Evolutionary conservation across 2,329 filamentous ascomycete genomes (phyloP), one percentile per base, ranked within the genome.

Genomic region (Septoria linicola): DNA sequence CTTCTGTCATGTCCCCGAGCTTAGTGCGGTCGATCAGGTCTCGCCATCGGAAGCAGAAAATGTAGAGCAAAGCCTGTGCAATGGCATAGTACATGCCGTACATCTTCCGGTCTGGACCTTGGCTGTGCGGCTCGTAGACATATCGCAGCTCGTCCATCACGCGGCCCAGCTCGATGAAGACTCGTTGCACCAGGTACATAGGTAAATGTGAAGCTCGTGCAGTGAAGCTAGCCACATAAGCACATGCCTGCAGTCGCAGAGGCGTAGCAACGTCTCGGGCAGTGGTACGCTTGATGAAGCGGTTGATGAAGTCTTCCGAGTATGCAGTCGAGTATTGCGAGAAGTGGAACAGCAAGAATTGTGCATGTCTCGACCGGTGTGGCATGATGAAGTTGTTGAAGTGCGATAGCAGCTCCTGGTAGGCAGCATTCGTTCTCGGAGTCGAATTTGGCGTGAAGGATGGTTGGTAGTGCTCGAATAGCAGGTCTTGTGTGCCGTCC

Each of bases 41-140:
- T 55, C 89, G 86, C 93, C 93, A 99, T 49, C 93, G 85, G 76
- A 99, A 99, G 75, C 93, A 99, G 72, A 95, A 96, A 53, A 95
- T 92, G 73, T 96, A 96, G 19, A 96, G 80, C 2, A 95, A 77
- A 1, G 90, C 90, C 70, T 96, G 91, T n/a, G 87, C 83, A 41
- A 90, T 83, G 14, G 88, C 84, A 69, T 96, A 96, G 71, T 95
- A 96, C 11, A 87, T 82, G 41, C 84, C 83, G 66, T 92, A 96
- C 40, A 87, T 84, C 56, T 85, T 84, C 50, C 95, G 80, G 68
- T 99, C 90, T 0, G 93, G 93, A 2, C 89, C 90, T 13, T 83
- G 84, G 67, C 90, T 95, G 23, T 78, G 75, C 4, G 80, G 75
- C 66, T 95, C 87, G 67, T 90, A 85, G 40, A 83, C 77, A 11